phyloP scores from a whole-genome alignment of 192 early-diverging fungal species.

The Geranomyces michiganensis region DNA sequence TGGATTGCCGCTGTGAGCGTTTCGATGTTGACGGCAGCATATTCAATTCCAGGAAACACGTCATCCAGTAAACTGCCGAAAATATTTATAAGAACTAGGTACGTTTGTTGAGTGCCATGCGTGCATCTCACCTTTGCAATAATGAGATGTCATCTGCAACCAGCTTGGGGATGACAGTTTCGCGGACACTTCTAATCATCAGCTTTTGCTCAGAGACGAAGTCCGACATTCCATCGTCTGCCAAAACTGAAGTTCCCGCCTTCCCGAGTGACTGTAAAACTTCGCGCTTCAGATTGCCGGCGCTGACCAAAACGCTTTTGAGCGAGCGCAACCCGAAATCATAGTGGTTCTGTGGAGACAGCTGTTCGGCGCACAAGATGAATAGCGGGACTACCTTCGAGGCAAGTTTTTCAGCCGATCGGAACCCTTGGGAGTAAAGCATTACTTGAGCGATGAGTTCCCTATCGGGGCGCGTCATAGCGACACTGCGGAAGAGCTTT shows the following conservation, averaged over 20 bases:
- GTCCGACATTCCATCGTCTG: constrained; percentile 55
- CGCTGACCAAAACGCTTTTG: constrained; percentile 98
- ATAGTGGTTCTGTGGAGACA: constrained; percentile 96
- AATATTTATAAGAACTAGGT: constrained; percentile 13
- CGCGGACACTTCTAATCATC: constrained; percentile 93
- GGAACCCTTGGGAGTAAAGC: constrained; percentile 99
- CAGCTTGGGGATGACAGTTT: constrained; percentile 97
- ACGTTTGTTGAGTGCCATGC: too few relatives aligned
- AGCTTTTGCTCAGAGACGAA: constrained; percentile 84
- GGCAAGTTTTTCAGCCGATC: constrained; percentile 88
- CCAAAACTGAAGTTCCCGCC: constrained; percentile 42
- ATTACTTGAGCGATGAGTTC: constrained; percentile 99
- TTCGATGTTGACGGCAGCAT: constrained; percentile 76
- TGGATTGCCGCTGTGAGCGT: constrained; percentile 74
- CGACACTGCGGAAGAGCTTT: constrained; percentile 98
- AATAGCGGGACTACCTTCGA: constrained; percentile 98
- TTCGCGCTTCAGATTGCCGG: constrained; percentile 97
- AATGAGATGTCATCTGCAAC: constrained; percentile 94
- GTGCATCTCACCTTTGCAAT: constrained; percentile 62
- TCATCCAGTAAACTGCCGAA: constrained; percentile 75
- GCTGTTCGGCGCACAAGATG: constrained; percentile 91
- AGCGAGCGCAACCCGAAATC: constrained; percentile 98
- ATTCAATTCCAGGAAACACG: constrained; percentile 92
- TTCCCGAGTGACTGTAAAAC: constrained; percentile 46
- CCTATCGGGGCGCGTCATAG: constrained; percentile 98